phyloP scores from a whole-genome alignment of 352 stramenopile genomes.

The Globisporangium abappressorium region DNA sequence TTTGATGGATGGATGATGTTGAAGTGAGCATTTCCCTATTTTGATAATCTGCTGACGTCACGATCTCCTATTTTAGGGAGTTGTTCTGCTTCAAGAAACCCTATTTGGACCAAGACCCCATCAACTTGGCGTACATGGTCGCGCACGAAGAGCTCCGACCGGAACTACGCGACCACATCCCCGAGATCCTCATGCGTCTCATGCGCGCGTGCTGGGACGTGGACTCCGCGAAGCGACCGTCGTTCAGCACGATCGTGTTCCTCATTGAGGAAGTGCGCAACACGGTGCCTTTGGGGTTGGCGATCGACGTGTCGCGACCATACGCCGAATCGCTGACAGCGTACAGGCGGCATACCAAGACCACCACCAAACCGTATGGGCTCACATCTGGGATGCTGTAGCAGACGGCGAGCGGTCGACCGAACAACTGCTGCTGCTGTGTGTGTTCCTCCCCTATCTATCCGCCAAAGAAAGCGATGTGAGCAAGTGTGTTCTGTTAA shows the following conservation, averaged over 20 bases:
- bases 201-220: conserved; percentile 70
- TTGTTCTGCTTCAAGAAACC: conserved; percentile 84
- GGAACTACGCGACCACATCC: conserved; percentile 59
- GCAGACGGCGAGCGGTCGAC: too few species aligned
- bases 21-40: not conserved
- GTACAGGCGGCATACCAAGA: conserved; percentile 28
- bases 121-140: conserved; percentile 76
- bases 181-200: conserved; percentile 57
- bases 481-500: not conserved
- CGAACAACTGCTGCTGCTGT: too few species aligned
- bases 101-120: conserved; percentile 75
- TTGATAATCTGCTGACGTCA: not conserved
- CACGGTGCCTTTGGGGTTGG: conserved; percentile 42
- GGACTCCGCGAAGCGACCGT: conserved; percentile 49
- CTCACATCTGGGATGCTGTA: conserved; percentile 39
- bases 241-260: conserved; percentile 53
- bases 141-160: conserved; percentile 72
- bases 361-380: conserved; percentile 43
- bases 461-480: too few species aligned
- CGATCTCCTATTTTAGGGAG: conserved; percentile 35
- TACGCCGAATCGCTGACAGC: conserved; percentile 40
- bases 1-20: not conserved
- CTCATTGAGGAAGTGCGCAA: conserved; percentile 65
- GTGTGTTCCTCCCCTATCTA: too few species aligned
- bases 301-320: conserved; percentile 51